phyloP scores from a whole-genome alignment of 1,139 yeast species.

The Scheffersomyces stambukii region DNA sequence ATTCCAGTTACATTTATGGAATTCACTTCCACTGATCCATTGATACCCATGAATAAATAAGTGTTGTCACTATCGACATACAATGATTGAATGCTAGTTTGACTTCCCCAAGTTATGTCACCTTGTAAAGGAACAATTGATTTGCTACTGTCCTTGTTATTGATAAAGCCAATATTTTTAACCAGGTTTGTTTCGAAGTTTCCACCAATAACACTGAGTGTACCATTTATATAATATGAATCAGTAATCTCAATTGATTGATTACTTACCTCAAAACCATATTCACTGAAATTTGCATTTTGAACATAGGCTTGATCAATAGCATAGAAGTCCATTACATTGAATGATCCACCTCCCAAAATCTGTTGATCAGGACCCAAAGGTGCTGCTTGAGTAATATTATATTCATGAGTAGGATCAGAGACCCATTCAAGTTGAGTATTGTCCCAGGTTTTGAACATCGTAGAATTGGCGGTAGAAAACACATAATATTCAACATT shows the following conservation, averaged over 20 bases:
- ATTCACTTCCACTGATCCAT: conserved; percentile 36
- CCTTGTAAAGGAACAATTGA: conserved; percentile 24
- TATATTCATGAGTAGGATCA: conserved; percentile 29
- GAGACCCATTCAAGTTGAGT: conserved; percentile 31
- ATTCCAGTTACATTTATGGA: conserved; percentile 39
- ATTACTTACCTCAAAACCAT: conserved; percentile 19
- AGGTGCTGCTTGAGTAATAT: conserved; percentile 32
- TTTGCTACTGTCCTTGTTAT: conserved; percentile 19
- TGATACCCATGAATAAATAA: conserved; percentile 47
- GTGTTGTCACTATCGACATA: conserved; percentile 35
- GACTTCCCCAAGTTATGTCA: conserved; percentile 34
- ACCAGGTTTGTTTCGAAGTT: conserved; percentile 22
- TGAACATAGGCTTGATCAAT: conserved; percentile 29
- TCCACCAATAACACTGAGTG: conserved; percentile 53
- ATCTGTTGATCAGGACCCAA: conserved; percentile 25
- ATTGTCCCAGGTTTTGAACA: conserved; percentile 38
- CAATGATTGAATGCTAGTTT: conserved; percentile 35
- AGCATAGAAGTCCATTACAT: conserved; percentile 29
- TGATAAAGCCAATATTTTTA: conserved; percentile 40
- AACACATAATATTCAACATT: conserved; percentile 36
- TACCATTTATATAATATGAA: conserved; percentile 43
- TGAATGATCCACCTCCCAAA: conserved; percentile 39
- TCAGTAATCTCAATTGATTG: conserved; percentile 36
- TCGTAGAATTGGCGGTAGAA: conserved; percentile 22
- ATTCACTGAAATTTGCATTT: conserved; percentile 19